Base-by-base conservation (phyloP, 2,329 filamentous ascomycete genomes). In the Neofusicoccum kwambonambiense region DNA sequence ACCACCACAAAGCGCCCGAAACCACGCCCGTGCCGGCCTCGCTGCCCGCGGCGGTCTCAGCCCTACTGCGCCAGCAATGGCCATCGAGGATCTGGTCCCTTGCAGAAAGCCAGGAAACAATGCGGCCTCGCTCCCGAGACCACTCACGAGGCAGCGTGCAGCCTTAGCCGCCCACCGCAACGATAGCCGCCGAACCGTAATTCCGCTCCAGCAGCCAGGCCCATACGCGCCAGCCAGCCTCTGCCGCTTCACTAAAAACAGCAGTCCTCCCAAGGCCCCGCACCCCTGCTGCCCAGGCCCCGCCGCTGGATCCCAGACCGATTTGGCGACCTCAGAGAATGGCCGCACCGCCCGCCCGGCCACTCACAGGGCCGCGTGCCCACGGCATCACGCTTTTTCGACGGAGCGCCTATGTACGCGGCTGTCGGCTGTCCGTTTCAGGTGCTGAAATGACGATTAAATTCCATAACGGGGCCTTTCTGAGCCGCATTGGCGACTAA, bases 401-500 rank as follows among this genome's bases (percentile, higher is more conserved):
- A 70, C 72, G 68, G 70, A 70, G 69, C 71, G 71, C 70, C 69
- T 72, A 70, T 68, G 65, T 64, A 68, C 69, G 72, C 68, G 69
- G 71, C 68, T 72, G 67, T 72, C 70, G 72, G 70, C 67, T 69
- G 71, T 69, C 71, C 69, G 73, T 75, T 73, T 72, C 70, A 73
- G 68, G 67, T 67, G 65, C 27, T 12, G 34, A 51, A 51, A 58
- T 50, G 62, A 37, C 62, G 51, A 49, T 57, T 57, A 64, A 57
- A 57, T 57, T 64, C 68, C 68, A 67, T 66, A 56, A 71, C 72
- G 67, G 64, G 73, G 70, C 64, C 67, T 65, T 68, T 64, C 61
- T 69, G 62, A 70, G 68, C 71, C 72, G 67, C 71, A 73, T 70
- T 70, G 75, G 75, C 76, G 76, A 76, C 74, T 77, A 76, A 69